Base-by-base conservation (phyloP, 768 basidiomycete genomes). In the Boletellus emodensis region DNA sequence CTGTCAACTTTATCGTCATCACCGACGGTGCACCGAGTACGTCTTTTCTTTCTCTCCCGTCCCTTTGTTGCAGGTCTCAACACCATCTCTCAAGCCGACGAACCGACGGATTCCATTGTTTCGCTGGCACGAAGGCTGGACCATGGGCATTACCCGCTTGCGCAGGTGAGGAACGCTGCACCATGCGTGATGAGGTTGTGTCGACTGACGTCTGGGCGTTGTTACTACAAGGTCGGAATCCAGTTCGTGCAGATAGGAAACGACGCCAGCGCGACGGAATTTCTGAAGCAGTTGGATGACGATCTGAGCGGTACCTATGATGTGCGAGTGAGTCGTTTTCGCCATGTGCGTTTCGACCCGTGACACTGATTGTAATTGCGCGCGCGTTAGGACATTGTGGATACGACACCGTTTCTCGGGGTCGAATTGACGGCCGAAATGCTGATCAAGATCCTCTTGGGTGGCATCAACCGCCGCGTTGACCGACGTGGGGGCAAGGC, bases 221-320 rank as follows among this genome's bases (percentile, higher is more conserved):
- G 28, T 40, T 52, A 1, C 30, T 30, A 1, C 22, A 61, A 86
- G 77, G 71, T 86, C 15, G 83, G 85, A 0, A 77, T 87, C 24
- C 84, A 86, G 55, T 85, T 90, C 44, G 77, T 90, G 1, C 87
- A 89, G 63, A 79, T 90, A 33, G 87, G 87, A 5, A 63, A 78
- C 61, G 57, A 61, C 49, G 33, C 56, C 44, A 40, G 61, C 52
- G 71, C 82, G 40, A 56, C 72, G 3, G 68, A 66, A 58, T 84
- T 62, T 57, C 71, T 81, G 40, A 62, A 71, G 48, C 68, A 77
- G 47, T 70, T 88, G 12, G 87, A 89, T 55, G 77, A 87, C 56
- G 77, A 72, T 11, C 65, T 89, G 33, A 57, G 71, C 12, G 55
- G 52, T 2, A 67, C 49, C 6, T 65, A 78, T 57, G 61, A 66